Conservation (phyloP, 2,329 filamentous ascomycete genomes). For the Pseudogymnoascus sp. region DNA sequence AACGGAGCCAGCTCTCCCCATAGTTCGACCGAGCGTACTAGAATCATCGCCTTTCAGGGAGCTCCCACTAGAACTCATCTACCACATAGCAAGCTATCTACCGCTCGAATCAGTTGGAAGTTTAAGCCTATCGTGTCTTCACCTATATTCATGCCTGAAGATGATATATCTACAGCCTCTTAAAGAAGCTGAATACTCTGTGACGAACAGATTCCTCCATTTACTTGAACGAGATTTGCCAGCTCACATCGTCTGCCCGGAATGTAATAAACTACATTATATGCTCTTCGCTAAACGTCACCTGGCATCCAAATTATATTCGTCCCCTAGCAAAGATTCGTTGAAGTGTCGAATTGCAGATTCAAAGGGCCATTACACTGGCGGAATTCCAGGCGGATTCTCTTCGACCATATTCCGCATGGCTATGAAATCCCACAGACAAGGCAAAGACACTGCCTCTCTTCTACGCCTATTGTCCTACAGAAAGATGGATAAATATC, state of each 20-base stretch:
- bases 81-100: constrained; percentile 13
- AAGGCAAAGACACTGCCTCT: not conserved
- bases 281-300: constrained; percentile 9
- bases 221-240: constrained; percentile 14
- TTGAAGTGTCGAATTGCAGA: constrained; percentile 12
- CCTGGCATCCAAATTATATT: not conserved
- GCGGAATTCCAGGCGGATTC: constrained; percentile 8
- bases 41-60: constrained; percentile 10
- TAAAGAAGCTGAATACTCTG: constrained; percentile 10
- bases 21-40: not conserved
- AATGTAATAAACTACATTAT: constrained; percentile 13
- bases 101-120: constrained; percentile 10
- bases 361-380: not conserved
- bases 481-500: not conserved
- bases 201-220: constrained; percentile 9
- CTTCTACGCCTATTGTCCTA: constrained; percentile 9
- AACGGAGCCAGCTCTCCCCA: not conserved
- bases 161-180: constrained; percentile 10
- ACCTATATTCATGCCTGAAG: constrained; percentile 10
- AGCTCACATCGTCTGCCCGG: constrained; percentile 9
- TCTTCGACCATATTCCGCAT: constrained; percentile 15
- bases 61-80: constrained; percentile 15
- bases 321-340: not conserved
- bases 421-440: constrained; percentile 15
- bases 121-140: constrained; percentile 10